A percentile compares a stretch with the other conserved stretches of the same genome.
Conservation (phyloP, 345 rosid species). For the Barbarea vulgaris region DNA sequence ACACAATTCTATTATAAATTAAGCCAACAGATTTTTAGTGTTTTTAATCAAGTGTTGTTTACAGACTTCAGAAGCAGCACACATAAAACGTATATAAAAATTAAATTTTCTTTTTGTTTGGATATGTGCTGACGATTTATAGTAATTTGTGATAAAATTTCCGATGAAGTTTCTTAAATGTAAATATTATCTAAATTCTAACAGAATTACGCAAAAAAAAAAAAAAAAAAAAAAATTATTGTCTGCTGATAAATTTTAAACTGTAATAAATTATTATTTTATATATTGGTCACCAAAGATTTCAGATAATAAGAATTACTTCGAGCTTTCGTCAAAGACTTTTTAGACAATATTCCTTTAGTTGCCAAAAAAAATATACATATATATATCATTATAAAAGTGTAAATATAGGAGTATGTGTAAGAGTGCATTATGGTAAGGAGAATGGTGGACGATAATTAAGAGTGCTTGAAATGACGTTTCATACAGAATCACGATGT, state of each 20-base stretch:
- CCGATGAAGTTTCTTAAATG: neutral
- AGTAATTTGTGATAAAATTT: no score
- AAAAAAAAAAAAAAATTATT: no score
- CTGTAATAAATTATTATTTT: neutral
- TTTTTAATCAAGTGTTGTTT: slow-evolving; percentile 11
- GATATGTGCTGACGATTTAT: neutral
- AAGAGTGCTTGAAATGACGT: slow-evolving; percentile 56
- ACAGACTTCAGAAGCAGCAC: neutral
- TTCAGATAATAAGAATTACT: slow-evolving; percentile 3
- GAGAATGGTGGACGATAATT: slow-evolving; percentile 39
- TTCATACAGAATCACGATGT: slow-evolving; percentile 50
- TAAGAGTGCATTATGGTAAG: slow-evolving; percentile 41
- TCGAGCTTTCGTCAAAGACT: slow-evolving; percentile 27
- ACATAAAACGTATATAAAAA: neutral
- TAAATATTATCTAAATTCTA: neutral
- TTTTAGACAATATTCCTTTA: neutral
- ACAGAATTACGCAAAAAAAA: no score
- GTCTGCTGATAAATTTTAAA: neutral
- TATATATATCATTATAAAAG: slow-evolving; percentile 4
- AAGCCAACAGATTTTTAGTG: neutral
- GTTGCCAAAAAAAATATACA: neutral
- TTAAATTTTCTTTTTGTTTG: no score
- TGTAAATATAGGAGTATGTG: slow-evolving; percentile 35
- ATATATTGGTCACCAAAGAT: neutral
- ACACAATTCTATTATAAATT: neutral